phyloP scores from a whole-genome alignment of 2,329 filamentous ascomycete species.

The Hansfordia pulvinata region DNA sequence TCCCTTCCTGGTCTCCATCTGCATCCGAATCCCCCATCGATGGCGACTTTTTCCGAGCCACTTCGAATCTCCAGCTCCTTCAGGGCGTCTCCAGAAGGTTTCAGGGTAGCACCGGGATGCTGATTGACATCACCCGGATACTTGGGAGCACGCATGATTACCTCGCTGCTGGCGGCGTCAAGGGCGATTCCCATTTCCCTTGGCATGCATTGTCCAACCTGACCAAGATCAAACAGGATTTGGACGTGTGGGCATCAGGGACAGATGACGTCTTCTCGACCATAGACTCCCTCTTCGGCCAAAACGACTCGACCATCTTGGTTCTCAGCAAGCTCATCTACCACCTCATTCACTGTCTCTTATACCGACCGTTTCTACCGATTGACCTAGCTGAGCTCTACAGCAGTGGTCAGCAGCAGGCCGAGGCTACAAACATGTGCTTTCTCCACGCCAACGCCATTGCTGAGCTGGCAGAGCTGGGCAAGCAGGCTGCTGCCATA shows the following conservation, averaged over 20 bases:
- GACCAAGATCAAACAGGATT: slow-evolving; percentile 72
- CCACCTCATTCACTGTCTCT: slow-evolving; percentile 73
- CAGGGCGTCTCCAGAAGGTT: slow-evolving; percentile 54
- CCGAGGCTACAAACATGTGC: slow-evolving; percentile 77
- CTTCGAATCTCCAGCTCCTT: slow-evolving; percentile 63
- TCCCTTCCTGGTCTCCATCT: slow-evolving; percentile 61
- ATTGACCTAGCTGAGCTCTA: slow-evolving; percentile 72
- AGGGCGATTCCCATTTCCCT: slow-evolving; percentile 80
- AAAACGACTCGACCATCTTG: slow-evolving; percentile 63
- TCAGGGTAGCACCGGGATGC: slow-evolving; percentile 65
- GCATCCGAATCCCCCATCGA: slow-evolving; percentile 50
- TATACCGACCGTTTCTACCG: slow-evolving; percentile 77
- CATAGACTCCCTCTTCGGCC: slow-evolving; percentile 61
- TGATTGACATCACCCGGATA: slow-evolving; percentile 75
- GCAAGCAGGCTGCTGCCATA: slow-evolving; percentile 57
- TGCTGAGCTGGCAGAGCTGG: slow-evolving; percentile 67
- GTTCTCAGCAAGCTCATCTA: slow-evolving; percentile 79
- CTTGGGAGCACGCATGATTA: slow-evolving; percentile 76
- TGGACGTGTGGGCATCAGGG: slow-evolving; percentile 75
- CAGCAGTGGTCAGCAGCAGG: slow-evolving; percentile 71
- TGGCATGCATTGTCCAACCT: slow-evolving; percentile 80
- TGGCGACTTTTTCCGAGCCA: slow-evolving; percentile 69
- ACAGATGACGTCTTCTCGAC: slow-evolving; percentile 70
- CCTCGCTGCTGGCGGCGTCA: slow-evolving; percentile 71
- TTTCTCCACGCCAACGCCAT: slow-evolving; percentile 81